Percentiles rank a stretch among this genome's conserved stretches.
Evolutionary conservation across 805 yeast genomes (phyloP).

Genomic region (Kodamaea laetipori): DNA sequence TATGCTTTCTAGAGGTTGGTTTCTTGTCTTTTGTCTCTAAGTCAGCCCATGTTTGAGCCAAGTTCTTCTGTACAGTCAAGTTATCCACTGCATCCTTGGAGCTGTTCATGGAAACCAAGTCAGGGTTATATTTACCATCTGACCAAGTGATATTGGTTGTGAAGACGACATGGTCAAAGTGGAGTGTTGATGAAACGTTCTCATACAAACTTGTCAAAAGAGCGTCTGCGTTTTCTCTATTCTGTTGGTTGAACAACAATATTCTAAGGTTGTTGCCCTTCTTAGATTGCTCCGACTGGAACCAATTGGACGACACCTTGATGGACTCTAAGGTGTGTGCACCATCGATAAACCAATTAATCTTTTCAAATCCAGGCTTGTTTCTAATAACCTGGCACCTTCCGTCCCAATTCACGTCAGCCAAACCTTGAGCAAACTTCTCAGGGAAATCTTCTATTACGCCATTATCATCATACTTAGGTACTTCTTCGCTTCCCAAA

Average conservation of each 20-base stretch:
- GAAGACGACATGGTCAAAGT: slow-evolving; percentile 78
- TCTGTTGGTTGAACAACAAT: slow-evolving; percentile 90
- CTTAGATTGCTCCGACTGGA: slow-evolving; percentile 29
- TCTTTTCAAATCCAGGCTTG: slow-evolving; percentile 37
- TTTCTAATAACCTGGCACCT: slow-evolving; percentile 76
- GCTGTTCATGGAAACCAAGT: slow-evolving; percentile 82
- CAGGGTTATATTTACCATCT: slow-evolving; percentile 74
- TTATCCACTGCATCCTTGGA: slow-evolving; percentile 76
- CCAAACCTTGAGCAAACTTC: slow-evolving; percentile 60
- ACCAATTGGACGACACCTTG: slow-evolving; percentile 83
- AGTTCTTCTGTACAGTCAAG: slow-evolving; percentile 75
- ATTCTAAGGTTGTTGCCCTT: slow-evolving; percentile 45
- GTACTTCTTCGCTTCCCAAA: slow-evolving; percentile 41
- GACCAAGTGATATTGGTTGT: slow-evolving; percentile 93
- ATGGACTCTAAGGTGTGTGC: slow-evolving; percentile 94
- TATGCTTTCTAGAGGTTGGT: slow-evolving; percentile 41
- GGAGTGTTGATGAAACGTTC: slow-evolving; percentile 33
- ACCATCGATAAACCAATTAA: slow-evolving; percentile 90
- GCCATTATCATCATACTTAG: slow-evolving; percentile 21
- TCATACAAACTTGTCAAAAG: slow-evolving; percentile 58
- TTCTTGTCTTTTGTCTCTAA: slow-evolving; percentile 38
- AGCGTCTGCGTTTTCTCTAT: slow-evolving; percentile 72
- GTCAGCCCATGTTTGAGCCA: slow-evolving; percentile 69
- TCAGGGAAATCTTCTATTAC: slow-evolving; percentile 43
- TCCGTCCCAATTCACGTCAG: slow-evolving; percentile 86